Evolutionary conservation across 1,139 yeast species (phyloP).

Genomic region (Keqinozyma sinolaborantium): DNA sequence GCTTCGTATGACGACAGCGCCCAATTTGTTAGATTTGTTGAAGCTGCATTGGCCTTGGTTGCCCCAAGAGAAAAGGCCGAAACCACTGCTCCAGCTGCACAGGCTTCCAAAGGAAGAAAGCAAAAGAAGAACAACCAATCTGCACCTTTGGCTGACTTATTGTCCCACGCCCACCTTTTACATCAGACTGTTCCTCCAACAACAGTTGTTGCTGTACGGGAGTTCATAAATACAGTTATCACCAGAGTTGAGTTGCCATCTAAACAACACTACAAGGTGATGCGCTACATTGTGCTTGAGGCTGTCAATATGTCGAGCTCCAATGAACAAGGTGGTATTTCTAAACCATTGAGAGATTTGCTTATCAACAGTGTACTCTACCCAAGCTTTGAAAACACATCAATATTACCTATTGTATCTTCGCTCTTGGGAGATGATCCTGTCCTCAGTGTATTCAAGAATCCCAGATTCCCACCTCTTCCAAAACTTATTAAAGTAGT

Average conservation of each 20-base stretch:
- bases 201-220: constrained; percentile 37
- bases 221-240: constrained; percentile 49
- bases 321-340: constrained; percentile 21
- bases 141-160: constrained; percentile 62
- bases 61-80: constrained; percentile 30
- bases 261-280: constrained; percentile 59
- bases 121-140: constrained; percentile 39
- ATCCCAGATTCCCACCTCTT: constrained; percentile 76
- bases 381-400: constrained; percentile 62
- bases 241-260: constrained; percentile 54
- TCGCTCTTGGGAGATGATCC: constrained; percentile 41
- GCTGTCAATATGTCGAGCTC: constrained; percentile 30
- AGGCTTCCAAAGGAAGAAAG: constrained; percentile 13
- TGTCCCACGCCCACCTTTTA: constrained; percentile 66
- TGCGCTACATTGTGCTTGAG: constrained; percentile 53
- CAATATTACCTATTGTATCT: constrained; percentile 71
- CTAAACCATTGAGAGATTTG: constrained; percentile 32
- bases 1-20: constrained; percentile 36
- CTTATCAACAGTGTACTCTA: constrained; percentile 53
- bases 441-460: constrained; percentile 53
- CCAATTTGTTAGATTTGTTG: constrained; percentile 40
- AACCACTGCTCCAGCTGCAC: constrained; percentile 2
- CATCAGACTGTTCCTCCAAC: constrained; percentile 32
- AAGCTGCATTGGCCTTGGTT: constrained; percentile 40
- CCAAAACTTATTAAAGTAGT: constrained; percentile 29